phyloP scores from a whole-genome alignment of 208 protist genomes.

The Crithidia expoeki region DNA sequence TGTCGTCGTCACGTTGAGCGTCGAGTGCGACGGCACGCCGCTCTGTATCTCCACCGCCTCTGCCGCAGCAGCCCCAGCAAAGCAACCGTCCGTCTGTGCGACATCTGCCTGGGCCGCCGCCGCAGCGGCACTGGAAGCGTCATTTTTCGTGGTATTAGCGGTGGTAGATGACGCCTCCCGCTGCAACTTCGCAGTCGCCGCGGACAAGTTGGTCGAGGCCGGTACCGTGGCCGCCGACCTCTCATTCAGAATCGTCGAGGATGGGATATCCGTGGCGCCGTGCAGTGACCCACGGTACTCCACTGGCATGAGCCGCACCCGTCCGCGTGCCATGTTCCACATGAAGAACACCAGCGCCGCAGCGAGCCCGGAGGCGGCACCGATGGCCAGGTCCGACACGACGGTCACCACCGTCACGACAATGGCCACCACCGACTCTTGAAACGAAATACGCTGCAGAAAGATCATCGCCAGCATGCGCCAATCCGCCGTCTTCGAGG shows the following conservation, averaged over 20 bases:
- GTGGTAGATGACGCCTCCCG: neutral
- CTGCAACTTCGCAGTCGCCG: neutral
- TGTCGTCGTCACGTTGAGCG: conserved; percentile 22
- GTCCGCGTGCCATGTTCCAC: conserved; percentile 60
- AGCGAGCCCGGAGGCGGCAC: conserved; percentile 44
- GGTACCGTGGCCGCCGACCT: too few relatives aligned
- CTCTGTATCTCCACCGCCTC: conserved; percentile 8
- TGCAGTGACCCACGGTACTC: conserved; percentile 14
- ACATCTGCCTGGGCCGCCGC: neutral
- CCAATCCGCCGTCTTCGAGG: conserved; percentile 59
- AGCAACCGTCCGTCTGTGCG: neutral
- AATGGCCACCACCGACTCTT: conserved; percentile 56
- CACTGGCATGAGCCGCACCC: conserved; percentile 38
- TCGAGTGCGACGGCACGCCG: neutral
- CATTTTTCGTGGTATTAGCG: neutral
- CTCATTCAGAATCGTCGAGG: neutral
- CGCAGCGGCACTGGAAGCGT: neutral
- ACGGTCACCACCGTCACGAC: conserved; percentile 64
- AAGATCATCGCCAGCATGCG: conserved; percentile 65
- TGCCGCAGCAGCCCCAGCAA: neutral
- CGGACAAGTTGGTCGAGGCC: neutral
- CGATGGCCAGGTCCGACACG: conserved; percentile 52
- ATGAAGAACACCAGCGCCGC: conserved; percentile 60
- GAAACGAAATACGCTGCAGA: conserved; percentile 58
- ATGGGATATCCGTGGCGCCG: neutral